phyloP scores from a whole-genome alignment of 306 rosid genomes.

The Rosa rugosa region DNA sequence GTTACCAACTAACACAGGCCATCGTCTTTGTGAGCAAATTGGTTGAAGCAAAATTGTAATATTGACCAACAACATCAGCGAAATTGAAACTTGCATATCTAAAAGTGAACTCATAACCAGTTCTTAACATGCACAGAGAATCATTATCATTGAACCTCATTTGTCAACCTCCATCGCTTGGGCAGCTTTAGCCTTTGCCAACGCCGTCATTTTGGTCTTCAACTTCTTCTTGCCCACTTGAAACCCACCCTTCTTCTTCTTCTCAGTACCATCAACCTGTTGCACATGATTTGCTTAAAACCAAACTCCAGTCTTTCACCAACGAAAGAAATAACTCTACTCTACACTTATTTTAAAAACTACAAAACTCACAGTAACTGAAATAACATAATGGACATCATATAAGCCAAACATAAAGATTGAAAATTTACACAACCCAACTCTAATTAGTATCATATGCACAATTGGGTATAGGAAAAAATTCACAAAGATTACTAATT shows the following conservation, averaged over 20 bases:
- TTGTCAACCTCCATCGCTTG: constrained; percentile 91
- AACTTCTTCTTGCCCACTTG: constrained; percentile 78
- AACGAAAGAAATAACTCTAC: background rate
- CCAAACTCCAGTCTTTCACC: background rate
- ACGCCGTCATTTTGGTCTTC: constrained; percentile 74
- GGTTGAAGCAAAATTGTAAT: constrained; percentile 9
- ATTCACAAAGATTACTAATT: background rate
- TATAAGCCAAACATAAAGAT: background rate
- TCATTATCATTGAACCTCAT: constrained; percentile 42
- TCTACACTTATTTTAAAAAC: background rate
- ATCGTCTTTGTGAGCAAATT: background rate
- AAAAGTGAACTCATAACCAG: background rate
- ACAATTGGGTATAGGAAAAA: background rate
- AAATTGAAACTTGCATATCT: constrained; percentile 22
- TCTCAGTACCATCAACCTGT: constrained; percentile 67
- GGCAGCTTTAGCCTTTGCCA: constrained; percentile 76
- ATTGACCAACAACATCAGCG: constrained; percentile 5
- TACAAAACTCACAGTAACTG: background rate
- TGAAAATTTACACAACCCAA: background rate
- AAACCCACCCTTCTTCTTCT: constrained; percentile 82
- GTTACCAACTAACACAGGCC: background rate
- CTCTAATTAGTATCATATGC: background rate
- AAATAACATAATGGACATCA: background rate
- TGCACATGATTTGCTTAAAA: constrained; percentile 1
- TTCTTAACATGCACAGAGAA: constrained; percentile 14